phyloP scores from a whole-genome alignment of 2,329 filamentous ascomycete species.

The Coleophoma cylindrospora region DNA sequence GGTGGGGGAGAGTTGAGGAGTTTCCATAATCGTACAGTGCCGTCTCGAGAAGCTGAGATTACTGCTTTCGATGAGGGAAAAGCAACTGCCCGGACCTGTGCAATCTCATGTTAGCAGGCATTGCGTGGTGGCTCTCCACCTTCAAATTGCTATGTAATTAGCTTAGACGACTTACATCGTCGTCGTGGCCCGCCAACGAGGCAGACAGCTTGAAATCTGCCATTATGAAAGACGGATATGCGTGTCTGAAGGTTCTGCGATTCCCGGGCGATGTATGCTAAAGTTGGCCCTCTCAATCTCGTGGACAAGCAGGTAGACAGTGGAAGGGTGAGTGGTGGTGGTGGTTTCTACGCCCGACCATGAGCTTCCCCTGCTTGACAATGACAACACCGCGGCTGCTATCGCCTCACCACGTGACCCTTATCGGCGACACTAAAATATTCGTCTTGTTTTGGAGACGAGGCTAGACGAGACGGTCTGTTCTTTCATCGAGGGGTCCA shows the following conservation, averaged over 20 bases:
- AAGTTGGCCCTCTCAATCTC: too few relatives aligned
- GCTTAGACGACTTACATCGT: conserved; percentile 66
- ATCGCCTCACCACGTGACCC: conserved; percentile 8
- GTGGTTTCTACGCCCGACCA: conserved; percentile 7
- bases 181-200: conserved; percentile 81
- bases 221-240: conserved; percentile 41
- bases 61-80: conserved; percentile 70
- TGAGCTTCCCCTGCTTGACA: conserved; percentile 7
- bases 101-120: neutral
- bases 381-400: neutral
- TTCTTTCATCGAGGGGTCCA: neutral
- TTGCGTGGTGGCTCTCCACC: too few relatives aligned
- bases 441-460: neutral
- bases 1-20: conserved; percentile 61
- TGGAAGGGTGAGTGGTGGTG: too few relatives aligned
- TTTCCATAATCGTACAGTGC: conserved; percentile 83
- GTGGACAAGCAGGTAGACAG: too few relatives aligned
- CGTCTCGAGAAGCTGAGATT: conserved; percentile 86
- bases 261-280: too few relatives aligned
- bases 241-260: too few relatives aligned
- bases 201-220: conserved; percentile 90
- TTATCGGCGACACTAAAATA: conserved; percentile 4
- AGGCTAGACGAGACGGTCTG: neutral
- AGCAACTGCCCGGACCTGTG: conserved; percentile 77
- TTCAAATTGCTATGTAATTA: too few relatives aligned